Evolutionary conservation across 192 early-diverging fungal species (phyloP), one percentile per base, ranked within the genome.

Genomic region (Backusella macrospora): DNA sequence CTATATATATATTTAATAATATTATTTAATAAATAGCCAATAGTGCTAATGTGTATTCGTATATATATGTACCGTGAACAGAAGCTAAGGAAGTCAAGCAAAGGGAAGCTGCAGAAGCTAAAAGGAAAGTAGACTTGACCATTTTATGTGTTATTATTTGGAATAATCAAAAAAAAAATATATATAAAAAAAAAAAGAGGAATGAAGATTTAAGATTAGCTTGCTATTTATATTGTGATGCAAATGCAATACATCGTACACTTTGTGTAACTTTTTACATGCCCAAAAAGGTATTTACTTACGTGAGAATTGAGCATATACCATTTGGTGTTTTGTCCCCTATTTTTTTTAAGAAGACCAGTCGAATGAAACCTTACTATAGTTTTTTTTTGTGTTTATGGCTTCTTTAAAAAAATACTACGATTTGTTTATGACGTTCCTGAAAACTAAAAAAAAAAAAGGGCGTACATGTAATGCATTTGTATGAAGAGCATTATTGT

Each of bases 51-150:
- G 18, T 49, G 29, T 49, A 49, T 49, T 59, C 26, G 9, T 23
- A 18, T 49, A 13, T 23, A 18, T 49, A 13, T 12, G 21, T 59
- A 43, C 40, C 65, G 10, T 66, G 39, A 21, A 38, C 37, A 43
- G n/a, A 12, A 38, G 40, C 65, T n/a, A 18, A n/a, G 40, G 38
- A 66, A 40, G 38, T 38, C 21, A 59, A 59, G 21, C 0, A 59
- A 10, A 66, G 7, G 40, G 65, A 43, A 66, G 65, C 65, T 13
- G 18, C 18, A 43, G 65, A 12, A 43, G 40, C 65, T 1, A 66
- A 18, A 39, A 66, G 37, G 40, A 66, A 21, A 66, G n/a, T 66
- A 66, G 65, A 66, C 21, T 66, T 66, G 18, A 66, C 65, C 65
- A 66, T 66, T 40, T 40, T 66, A 46, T 46, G 21, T 49, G 18